Evolutionary conservation across 495 filamentous ascomycete species (phyloP).

Genomic region (Neurospora tetrasperma): DNA sequence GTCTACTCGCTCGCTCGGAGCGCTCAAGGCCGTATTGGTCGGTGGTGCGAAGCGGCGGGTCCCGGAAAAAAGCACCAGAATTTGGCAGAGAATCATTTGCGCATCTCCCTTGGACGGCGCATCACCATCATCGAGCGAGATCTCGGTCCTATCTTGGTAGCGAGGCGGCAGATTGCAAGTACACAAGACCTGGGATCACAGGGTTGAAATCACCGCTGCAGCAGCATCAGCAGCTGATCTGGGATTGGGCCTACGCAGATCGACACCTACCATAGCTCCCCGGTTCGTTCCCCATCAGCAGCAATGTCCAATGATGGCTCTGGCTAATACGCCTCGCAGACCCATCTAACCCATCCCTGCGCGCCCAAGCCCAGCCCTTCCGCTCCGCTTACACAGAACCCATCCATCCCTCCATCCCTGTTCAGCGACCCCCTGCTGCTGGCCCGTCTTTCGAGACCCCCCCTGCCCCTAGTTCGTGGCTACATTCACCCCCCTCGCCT

Average conservation of each 20-base stretch:
- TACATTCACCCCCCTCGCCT: background rate
- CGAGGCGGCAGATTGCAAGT: slow-evolving; percentile 5
- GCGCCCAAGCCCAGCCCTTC: slow-evolving; percentile 4
- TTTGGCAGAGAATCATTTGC: slow-evolving; percentile 1
- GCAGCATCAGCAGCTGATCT: slow-evolving; percentile 20
- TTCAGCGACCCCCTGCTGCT: background rate
- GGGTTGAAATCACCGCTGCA: slow-evolving; percentile 17
- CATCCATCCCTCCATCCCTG: background rate
- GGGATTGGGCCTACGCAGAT: slow-evolving; percentile 21
- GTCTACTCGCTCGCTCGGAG: background rate
- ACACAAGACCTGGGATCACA: slow-evolving; percentile 16
- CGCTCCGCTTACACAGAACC: background rate
- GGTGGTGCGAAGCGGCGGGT: background rate
- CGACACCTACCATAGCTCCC: slow-evolving; percentile 7
- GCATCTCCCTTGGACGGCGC: slow-evolving; percentile 7
- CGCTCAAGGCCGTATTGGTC: background rate
- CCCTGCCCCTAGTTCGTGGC: background rate
- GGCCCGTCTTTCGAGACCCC: background rate
- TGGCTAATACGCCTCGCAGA: slow-evolving; percentile 20
- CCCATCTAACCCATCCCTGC: slow-evolving; percentile 7
- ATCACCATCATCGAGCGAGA: slow-evolving; percentile 14
- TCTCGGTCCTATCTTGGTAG: slow-evolving; percentile 20
- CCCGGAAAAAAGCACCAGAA: background rate
- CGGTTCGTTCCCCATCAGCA: slow-evolving; percentile 9
- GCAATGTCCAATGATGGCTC: slow-evolving; percentile 16